Evolutionary conservation across 768 basidiomycete species (phyloP).

Genomic region (Serpula lacrymans): DNA sequence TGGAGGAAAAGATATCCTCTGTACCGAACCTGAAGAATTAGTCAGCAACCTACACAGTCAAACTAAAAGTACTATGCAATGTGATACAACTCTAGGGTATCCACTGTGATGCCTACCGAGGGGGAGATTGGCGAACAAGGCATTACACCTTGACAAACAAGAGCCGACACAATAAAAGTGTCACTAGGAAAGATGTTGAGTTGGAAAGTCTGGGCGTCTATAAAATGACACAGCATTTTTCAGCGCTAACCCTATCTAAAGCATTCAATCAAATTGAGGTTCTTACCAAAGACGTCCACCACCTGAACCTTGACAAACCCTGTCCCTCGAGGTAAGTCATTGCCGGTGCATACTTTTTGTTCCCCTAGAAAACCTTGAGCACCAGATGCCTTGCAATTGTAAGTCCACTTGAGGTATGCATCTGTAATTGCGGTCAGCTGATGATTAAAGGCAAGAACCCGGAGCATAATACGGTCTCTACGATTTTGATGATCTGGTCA

Average conservation of each 20-base stretch:
- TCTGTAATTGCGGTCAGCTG: conserved; percentile 1
- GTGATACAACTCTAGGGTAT: conserved; percentile 7
- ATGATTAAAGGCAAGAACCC: not conserved
- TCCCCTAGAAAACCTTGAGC: not conserved
- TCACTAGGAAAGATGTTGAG: conserved; percentile 4
- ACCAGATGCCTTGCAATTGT: not conserved
- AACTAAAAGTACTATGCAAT: no score
- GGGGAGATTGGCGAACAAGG: conserved; percentile 9
- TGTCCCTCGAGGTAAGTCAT: not conserved
- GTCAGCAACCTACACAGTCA: no score
- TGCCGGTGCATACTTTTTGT: not conserved
- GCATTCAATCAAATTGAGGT: not conserved
- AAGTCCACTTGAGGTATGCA: conserved; percentile 7
- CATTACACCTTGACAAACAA: conserved; percentile 9
- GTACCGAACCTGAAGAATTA: no score
- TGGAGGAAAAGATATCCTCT: conserved; percentile 11
- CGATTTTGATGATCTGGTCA: not conserved
- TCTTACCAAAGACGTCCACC: conserved; percentile 4
- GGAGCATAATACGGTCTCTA: not conserved
- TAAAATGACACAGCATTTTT: not conserved
- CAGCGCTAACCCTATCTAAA: no score
- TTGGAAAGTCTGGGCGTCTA: not conserved
- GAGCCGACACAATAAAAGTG: conserved; percentile 1
- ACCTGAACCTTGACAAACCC: not conserved
- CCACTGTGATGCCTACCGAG: conserved; percentile 5